Conservation (phyloP, 2,329 filamentous ascomycete species). For the Xylariaceae sp. region DNA sequence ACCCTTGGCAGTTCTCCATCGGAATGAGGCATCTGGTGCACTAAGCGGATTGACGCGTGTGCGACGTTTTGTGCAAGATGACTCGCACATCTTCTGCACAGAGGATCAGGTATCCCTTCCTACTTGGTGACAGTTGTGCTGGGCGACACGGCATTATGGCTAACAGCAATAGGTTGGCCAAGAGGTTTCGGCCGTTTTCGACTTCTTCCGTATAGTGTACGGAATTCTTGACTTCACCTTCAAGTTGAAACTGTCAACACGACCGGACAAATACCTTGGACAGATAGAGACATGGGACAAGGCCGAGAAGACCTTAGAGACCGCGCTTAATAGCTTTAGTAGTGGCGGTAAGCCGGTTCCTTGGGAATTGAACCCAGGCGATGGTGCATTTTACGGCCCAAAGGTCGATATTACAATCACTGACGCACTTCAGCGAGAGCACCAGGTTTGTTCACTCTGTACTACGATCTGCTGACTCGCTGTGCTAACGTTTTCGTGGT, state of each 20-base stretch:
- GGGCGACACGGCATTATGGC: background rate
- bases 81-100: slow-evolving; percentile 88
- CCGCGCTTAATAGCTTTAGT: slow-evolving; percentile 78
- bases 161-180: slow-evolving; percentile 48
- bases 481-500: slow-evolving; percentile 40
- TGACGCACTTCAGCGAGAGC: background rate
- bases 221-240: slow-evolving; percentile 86
- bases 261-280: slow-evolving; percentile 85
- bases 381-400: slow-evolving; percentile 97
- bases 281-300: slow-evolving; percentile 85
- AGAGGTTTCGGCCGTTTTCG: slow-evolving; percentile 69
- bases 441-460: slow-evolving; percentile 71
- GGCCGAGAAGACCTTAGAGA: slow-evolving; percentile 79
- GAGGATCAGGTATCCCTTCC: slow-evolving; percentile 40
- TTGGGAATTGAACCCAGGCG: slow-evolving; percentile 92
- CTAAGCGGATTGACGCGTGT: slow-evolving; percentile 82
- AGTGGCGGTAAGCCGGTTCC: slow-evolving; percentile 52
- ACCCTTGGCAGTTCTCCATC: slow-evolving; percentile 62
- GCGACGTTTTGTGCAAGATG: slow-evolving; percentile 86
- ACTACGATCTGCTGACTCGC: slow-evolving; percentile 57
- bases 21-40: slow-evolving; percentile 83
- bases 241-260: slow-evolving; percentile 92
- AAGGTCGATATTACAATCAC: slow-evolving; percentile 95
- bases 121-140: background rate
- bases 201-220: slow-evolving; percentile 71